phyloP scores from a whole-genome alignment of 2,329 filamentous ascomycete genomes.

The Colletotrichum salicis region DNA sequence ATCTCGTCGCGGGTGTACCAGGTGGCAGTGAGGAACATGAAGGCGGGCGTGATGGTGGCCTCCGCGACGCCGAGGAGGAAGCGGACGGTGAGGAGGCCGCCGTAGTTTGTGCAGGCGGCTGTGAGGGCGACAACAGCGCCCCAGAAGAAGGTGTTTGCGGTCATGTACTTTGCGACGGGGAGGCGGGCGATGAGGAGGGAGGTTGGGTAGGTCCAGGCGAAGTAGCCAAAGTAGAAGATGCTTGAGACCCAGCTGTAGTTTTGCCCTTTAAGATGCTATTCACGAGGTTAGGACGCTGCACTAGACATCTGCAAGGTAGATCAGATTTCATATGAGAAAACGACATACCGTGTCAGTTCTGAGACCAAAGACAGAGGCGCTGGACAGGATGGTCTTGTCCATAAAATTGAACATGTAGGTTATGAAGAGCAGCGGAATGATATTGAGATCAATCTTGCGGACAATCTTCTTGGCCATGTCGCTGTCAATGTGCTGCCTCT shows the following conservation, averaged over 20 bases:
- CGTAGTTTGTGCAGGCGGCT: constrained; percentile 58
- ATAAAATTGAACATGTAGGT: constrained; percentile 71
- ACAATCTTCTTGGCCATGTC: constrained; percentile 51
- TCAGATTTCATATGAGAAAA: background rate
- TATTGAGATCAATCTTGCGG: constrained; percentile 64
- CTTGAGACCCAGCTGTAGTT: constrained; percentile 62
- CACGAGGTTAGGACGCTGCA: constrained; percentile 47
- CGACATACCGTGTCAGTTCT: constrained; percentile 54
- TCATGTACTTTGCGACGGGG: constrained; percentile 59
- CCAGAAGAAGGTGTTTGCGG: constrained; percentile 61
- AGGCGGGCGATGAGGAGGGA: constrained; percentile 59
- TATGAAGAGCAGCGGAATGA: constrained; percentile 67
- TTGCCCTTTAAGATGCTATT: constrained; percentile 64
- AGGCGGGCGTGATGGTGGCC: constrained; percentile 63
- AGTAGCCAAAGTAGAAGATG: constrained; percentile 55
- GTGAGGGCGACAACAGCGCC: constrained; percentile 57
- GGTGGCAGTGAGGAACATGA: constrained; percentile 66
- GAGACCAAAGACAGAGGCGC: constrained; percentile 67
- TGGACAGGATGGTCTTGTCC: constrained; percentile 68
- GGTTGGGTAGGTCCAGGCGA: constrained; percentile 61
- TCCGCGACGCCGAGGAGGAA: constrained; percentile 66
- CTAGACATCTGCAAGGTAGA: background rate
- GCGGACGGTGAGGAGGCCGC: constrained; percentile 59
- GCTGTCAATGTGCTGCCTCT: constrained; percentile 35
- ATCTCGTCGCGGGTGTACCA: constrained; percentile 69